Percentiles rank a stretch among this genome's conserved stretches.
These are phyloP conservation scores for Yarrowia hollandica DNA, from an alignment of 805 yeast species.

Conservation along the genomic window DNA sequence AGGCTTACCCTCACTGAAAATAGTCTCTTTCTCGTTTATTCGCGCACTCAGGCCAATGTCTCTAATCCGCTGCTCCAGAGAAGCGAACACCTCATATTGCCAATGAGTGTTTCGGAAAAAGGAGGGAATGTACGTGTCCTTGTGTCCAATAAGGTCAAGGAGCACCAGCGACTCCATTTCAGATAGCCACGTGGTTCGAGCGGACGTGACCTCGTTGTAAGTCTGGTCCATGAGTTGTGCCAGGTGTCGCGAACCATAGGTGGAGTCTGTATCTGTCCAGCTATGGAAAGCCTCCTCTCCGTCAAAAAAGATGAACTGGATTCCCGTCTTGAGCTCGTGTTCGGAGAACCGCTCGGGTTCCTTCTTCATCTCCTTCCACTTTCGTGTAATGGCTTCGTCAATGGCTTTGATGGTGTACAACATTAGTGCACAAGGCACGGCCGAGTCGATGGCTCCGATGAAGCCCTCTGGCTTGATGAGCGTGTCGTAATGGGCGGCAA, in stretches of 20 bases:
- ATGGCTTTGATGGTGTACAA: slow-evolving; percentile 46
- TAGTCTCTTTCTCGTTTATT: slow-evolving; percentile 1
- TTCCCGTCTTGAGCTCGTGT: slow-evolving; percentile 38
- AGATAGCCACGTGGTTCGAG: slow-evolving; percentile 35
- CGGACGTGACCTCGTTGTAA: slow-evolving; percentile 32
- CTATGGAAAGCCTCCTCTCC: slow-evolving; percentile 60
- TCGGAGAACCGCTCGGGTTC: slow-evolving; percentile 31
- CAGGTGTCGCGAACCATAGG: slow-evolving; percentile 56
- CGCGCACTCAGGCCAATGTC: background rate
- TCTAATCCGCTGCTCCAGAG: slow-evolving; percentile 41
- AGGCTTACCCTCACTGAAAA: slow-evolving; percentile 33
- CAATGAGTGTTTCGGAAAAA: slow-evolving; percentile 48
- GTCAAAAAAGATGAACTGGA: slow-evolving; percentile 56
- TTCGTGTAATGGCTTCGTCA: slow-evolving; percentile 34
- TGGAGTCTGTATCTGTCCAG: slow-evolving; percentile 56
- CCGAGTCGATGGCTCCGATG: slow-evolving; percentile 61
- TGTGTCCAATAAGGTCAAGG: slow-evolving; percentile 53
- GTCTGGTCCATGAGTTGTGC: slow-evolving; percentile 45
- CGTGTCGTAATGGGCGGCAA: slow-evolving; percentile 61
- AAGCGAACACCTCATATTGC: slow-evolving; percentile 44
- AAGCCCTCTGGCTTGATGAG: slow-evolving; percentile 53
- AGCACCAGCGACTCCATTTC: slow-evolving; percentile 51
- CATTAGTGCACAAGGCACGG: slow-evolving; percentile 56
- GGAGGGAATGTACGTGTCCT: slow-evolving; percentile 44
- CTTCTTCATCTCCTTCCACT: slow-evolving; percentile 32